Evolutionary conservation across 352 stramenopile species (phyloP), one percentile per base, ranked within the genome.

Genomic region (Pythium vanterpoolii): DNA sequence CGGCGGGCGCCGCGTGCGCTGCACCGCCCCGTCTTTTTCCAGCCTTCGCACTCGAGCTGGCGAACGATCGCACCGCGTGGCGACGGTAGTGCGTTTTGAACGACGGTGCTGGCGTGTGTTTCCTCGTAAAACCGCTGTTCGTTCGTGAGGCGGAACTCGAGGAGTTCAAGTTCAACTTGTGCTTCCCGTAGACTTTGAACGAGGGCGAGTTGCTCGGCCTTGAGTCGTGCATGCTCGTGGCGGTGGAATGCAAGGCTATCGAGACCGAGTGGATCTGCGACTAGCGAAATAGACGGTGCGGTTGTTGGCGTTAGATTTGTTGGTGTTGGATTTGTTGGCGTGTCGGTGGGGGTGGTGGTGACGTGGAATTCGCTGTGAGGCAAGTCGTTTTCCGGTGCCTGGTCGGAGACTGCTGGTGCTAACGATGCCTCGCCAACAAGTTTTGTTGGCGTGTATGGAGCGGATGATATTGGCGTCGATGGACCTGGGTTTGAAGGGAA

Each of bases 21-120:
- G 34, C 59, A 66, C n/a, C 47, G 49, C 18, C 16, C 44, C 27
- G 59, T 66, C 50, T 66, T 60, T 26, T 60, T 60, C 59, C 59
- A 66, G 16, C 50, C 59, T 3, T 42, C 16, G 38, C 59, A 66
- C 13, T 45, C 30, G 34, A 66, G 48, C 14, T 23, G 5, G 2
- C 58, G 48, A 23, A 19, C 14, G 14, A 27, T 6, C 2, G 42
- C 44, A 21, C 50, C 51, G 18, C 51, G 49, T 4, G 59, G 59
- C 16, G 50, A 56, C 36, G 59, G 59, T 24, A 66, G 18, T 31
- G 49, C 26, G 18, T 46, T 33, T 27, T 31, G 56, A 4, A 59
- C 40, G n/a, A 53, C 24, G 14, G n/a, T 13, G 10, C 42, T 34
- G 18, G 47, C 34, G 36, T 44, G 46, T 1, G 19, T 50, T 21